Evolutionary conservation across 176 grass and related monocot genomes (phyloP).

Genomic region (Cenchrus purpureus): DNA sequence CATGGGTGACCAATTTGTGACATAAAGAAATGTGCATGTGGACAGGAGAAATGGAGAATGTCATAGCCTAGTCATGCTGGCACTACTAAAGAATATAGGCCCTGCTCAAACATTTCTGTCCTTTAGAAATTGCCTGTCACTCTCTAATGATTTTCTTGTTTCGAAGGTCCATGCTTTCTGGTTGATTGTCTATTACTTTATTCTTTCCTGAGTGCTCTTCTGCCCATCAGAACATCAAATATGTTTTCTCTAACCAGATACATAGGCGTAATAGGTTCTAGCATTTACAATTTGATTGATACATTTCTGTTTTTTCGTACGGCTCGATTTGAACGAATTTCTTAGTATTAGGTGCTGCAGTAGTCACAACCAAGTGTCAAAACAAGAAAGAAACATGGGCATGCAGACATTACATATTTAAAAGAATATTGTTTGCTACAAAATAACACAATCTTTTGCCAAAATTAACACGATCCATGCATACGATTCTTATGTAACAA

Average conservation of each 20-base stretch:
- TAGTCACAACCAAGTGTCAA: slow-evolving; percentile 2
- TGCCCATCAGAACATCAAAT: slow-evolving; percentile 13
- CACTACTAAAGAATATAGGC: slow-evolving; percentile 45
- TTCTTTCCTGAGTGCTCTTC: slow-evolving; percentile 28
- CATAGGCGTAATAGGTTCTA: background rate
- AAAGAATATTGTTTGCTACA: background rate
- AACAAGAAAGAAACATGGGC: background rate
- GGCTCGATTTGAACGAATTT: background rate
- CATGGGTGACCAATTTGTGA: background rate
- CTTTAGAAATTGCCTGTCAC: slow-evolving; percentile 41
- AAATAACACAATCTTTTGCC: background rate
- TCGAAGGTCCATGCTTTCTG: background rate
- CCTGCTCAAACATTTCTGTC: slow-evolving; percentile 28
- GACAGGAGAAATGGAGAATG: slow-evolving; percentile 30
- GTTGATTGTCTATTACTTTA: slow-evolving; percentile 35
- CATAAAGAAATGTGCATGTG: slow-evolving; percentile 15
- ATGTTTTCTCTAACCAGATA: background rate
- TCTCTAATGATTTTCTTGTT: slow-evolving; percentile 36
- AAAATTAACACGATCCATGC: background rate
- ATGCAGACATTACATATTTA: slow-evolving; percentile 1
- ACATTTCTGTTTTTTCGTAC: background rate
- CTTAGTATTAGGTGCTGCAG: background rate
- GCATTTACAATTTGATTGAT: background rate
- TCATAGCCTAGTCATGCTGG: slow-evolving; percentile 41
- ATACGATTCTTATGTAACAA: slow-evolving; percentile 23